Base-by-base conservation (phyloP, 106 monocot species). In the Dendrobium officinale region DNA sequence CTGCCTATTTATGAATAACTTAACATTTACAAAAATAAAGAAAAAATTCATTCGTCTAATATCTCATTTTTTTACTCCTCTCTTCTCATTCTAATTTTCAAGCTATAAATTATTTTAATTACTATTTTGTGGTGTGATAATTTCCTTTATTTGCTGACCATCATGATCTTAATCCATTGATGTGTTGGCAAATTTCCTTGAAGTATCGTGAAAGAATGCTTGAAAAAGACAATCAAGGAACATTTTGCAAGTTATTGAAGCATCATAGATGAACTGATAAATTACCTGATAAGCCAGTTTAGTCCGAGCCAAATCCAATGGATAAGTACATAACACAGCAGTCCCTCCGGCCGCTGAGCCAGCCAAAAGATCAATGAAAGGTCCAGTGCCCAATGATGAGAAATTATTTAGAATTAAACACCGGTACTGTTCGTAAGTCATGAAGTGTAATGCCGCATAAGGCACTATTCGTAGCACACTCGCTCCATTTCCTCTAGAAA, bases 311-410 rank as follows among this genome's bases (percentile, higher is more conserved):
- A 97, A 84, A 87, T 97, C 97, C 49, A 97, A 85, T 7, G 97
- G 97, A 85, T 97, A 97, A 27, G 97, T 97, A 82, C 90, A 97
- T 16, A 97, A 79, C 84, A 97, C 97, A 72, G 97, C 97, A 81
- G 97, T 97, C 51, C 92, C 97, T 79, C 97, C 97, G 54, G 97
- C 91, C 40, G 92, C 90, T 18, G 97, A 97, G 78, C 97, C 97
- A 85, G 97, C 97, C 72, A 94, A 84, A 55, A 97, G 88, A 89
- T 97, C 97, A 59, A 97, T 72, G 67, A 91, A 51, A 42, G 97
- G 88, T 77, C 97, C 97, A 15, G 84, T 90, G 47, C 94, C 94
- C 27, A 97, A 48, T 40, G 84, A 82, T 31, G 94, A 77, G 83
- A 79, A 91, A 75, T 94, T 94, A 82, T 90, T 89, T 85, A 97